phyloP scores from a whole-genome alignment of 768 basidiomycete species.

The Royoungia palumana region DNA sequence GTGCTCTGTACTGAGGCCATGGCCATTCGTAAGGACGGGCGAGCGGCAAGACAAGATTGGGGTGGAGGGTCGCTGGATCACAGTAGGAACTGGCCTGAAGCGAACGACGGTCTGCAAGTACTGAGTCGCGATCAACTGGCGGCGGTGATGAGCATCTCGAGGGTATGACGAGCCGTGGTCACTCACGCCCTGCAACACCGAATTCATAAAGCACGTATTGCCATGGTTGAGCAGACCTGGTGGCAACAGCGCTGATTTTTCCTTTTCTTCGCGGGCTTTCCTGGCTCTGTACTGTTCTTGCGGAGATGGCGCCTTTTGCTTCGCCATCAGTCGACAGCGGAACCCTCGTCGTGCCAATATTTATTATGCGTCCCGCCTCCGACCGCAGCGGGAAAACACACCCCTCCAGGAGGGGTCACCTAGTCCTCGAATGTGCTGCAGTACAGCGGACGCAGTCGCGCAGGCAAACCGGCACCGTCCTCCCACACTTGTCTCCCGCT shows the following conservation, averaged over 20 bases:
- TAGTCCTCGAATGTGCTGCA: too few relatives aligned
- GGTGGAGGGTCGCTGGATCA: constrained; percentile 37
- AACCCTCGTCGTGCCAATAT: not conserved
- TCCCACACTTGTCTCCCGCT: too few relatives aligned
- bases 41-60: constrained; percentile 50
- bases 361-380: too few relatives aligned
- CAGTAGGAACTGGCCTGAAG: constrained; percentile 47
- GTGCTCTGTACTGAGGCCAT: constrained; percentile 46
- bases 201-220: constrained; percentile 96
- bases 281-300: constrained; percentile 62
- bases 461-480: too few relatives aligned
- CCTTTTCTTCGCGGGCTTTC: constrained; percentile 60
- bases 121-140: constrained; percentile 64
- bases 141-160: not conserved
- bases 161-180: not conserved
- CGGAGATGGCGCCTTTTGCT: constrained; percentile 52
- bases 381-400: not conserved
- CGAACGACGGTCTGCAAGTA: constrained; percentile 55
- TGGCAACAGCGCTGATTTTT: constrained; percentile 57
- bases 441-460: too few relatives aligned
- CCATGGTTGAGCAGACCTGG: constrained; percentile 79
- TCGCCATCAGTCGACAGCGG: constrained; percentile 38
- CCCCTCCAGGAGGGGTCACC: too few relatives aligned
- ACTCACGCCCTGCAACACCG: constrained; percentile 84
- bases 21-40: constrained; percentile 61